Evolutionary conservation across 768 basidiomycete species (phyloP).

Genomic region (Agaricus blazei): DNA sequence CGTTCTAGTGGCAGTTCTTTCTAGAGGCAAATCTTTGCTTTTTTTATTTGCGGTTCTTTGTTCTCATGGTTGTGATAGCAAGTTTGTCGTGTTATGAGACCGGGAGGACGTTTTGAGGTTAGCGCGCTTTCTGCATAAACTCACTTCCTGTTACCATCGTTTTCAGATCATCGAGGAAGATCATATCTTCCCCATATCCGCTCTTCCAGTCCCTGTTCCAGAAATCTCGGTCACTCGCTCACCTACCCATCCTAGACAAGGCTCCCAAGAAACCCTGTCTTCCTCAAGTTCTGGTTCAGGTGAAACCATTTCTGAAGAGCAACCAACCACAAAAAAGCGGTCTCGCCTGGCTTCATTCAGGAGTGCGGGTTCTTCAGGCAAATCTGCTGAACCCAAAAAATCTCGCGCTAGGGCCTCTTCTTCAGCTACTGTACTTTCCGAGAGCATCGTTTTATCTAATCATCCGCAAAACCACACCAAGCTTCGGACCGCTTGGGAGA

Average conservation of each 20-base stretch:
- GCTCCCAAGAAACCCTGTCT: constrained; percentile 2
- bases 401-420: background rate
- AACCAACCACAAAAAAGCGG: constrained; percentile 15
- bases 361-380: background rate
- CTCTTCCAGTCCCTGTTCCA: constrained; percentile 13
- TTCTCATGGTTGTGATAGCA: constrained; percentile 39
- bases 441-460: constrained; percentile 3
- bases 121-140: constrained; percentile 9
- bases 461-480: constrained; percentile 60
- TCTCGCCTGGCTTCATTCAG: constrained; percentile 4
- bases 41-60: constrained; percentile 12
- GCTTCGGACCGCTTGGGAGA: constrained; percentile 61
- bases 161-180: constrained; percentile 69
- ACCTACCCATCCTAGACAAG: constrained; percentile 11
- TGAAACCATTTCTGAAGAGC: background rate
- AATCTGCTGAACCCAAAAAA: background rate
- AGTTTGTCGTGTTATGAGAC: constrained; percentile 58
- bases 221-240: constrained; percentile 13
- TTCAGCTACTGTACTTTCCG: background rate
- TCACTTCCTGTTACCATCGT: background rate
- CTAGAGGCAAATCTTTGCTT: constrained; percentile 44
- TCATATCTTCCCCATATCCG: constrained; percentile 58
- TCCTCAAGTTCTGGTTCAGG: constrained; percentile 12
- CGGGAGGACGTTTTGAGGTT: constrained; percentile 63
- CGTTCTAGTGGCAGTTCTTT: constrained; percentile 54